A percentile compares a stretch with the other conserved stretches of the same genome.
Conservation (phyloP, 2,329 filamentous ascomycete genomes). For the Laburnicola sp. region DNA sequence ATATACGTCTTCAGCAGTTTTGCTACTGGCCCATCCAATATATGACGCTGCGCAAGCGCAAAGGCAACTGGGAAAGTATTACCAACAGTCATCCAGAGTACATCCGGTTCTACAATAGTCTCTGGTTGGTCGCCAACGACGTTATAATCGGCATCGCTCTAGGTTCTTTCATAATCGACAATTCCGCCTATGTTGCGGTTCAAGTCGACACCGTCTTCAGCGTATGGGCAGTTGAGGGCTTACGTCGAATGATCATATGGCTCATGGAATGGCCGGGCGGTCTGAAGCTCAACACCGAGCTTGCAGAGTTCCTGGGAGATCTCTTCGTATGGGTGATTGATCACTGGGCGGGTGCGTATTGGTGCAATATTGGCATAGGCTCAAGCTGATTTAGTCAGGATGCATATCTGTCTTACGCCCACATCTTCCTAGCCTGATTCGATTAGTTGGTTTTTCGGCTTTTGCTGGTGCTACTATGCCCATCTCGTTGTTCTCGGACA, state of each 20-base stretch:
- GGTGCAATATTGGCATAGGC: background rate
- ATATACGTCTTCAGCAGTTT: constrained; percentile 95
- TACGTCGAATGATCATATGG: constrained; percentile 90
- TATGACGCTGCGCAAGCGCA: constrained; percentile 82
- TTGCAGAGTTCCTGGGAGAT: constrained; percentile 92
- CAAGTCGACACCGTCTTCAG: constrained; percentile 76
- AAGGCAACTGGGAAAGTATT: constrained; percentile 92
- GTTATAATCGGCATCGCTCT: constrained; percentile 97
- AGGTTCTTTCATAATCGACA: constrained; percentile 96
- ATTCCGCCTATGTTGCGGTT: constrained; percentile 79
- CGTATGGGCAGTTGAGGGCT: constrained; percentile 82
- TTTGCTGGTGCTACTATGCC: constrained; percentile 97
- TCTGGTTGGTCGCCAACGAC: constrained; percentile 98
- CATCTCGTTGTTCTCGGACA: constrained; percentile 90
- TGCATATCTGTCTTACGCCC: constrained; percentile 79
- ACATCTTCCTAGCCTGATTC: constrained; percentile 81
- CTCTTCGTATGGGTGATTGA: constrained; percentile 98
- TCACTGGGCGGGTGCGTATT: constrained; percentile 79
- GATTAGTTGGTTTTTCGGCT: constrained; percentile 89
- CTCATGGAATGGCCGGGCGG: constrained; percentile 95
- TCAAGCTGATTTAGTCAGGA: constrained; percentile 49
- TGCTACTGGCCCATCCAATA: constrained; percentile 99
- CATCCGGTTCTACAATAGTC: constrained; percentile 97
- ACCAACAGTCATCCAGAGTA: constrained; percentile 96
- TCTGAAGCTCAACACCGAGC: constrained; percentile 89